Percentiles rank a stretch among this genome's conserved stretches.
Evolutionary conservation across 2,329 filamentous ascomycete species (phyloP).

Genomic region (Paracoccidioides brasiliensis): DNA sequence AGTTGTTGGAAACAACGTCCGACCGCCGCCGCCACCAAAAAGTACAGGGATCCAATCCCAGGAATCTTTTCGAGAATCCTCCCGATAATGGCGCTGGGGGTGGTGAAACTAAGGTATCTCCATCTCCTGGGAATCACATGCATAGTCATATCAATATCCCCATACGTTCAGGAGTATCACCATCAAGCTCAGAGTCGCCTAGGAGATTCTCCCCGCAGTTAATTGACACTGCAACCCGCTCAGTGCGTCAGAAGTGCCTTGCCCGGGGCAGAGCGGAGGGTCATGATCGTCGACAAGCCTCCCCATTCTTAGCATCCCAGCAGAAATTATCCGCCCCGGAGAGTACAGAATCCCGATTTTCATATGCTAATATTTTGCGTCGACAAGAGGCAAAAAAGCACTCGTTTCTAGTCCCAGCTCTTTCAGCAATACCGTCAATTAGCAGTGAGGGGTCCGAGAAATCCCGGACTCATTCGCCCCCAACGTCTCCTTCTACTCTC

Average conservation of each 20-base stretch:
- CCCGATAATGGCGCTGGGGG: background rate
- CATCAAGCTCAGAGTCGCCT: conserved; percentile 3
- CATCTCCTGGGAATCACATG: conserved; percentile 10
- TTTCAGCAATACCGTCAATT: conserved; percentile 50
- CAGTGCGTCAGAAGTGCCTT: conserved; percentile 52
- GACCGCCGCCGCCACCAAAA: conserved; percentile 29
- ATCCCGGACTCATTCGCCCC: conserved; percentile 15
- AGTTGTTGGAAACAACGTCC: conserved; percentile 61
- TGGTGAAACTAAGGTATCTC: conserved; percentile 1
- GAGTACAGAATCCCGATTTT: conserved; percentile 36
- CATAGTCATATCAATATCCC: background rate
- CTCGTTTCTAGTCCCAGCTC: conserved; percentile 48
- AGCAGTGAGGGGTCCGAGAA: conserved; percentile 37
- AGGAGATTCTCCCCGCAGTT: conserved; percentile 62
- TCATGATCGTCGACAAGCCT: conserved; percentile 49
- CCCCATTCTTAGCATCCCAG: background rate
- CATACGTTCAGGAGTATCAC: background rate
- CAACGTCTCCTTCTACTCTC: conserved; percentile 14
- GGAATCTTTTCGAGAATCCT: background rate
- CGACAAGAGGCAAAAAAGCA: conserved; percentile 32
- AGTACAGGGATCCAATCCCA: background rate
- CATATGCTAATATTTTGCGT: conserved; percentile 30
- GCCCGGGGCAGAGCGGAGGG: conserved; percentile 47
- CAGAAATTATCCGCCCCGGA: background rate
- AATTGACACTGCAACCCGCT: conserved; percentile 64